phyloP scores from a whole-genome alignment of 768 basidiomycete genomes.

The Leccinum arenicola region DNA sequence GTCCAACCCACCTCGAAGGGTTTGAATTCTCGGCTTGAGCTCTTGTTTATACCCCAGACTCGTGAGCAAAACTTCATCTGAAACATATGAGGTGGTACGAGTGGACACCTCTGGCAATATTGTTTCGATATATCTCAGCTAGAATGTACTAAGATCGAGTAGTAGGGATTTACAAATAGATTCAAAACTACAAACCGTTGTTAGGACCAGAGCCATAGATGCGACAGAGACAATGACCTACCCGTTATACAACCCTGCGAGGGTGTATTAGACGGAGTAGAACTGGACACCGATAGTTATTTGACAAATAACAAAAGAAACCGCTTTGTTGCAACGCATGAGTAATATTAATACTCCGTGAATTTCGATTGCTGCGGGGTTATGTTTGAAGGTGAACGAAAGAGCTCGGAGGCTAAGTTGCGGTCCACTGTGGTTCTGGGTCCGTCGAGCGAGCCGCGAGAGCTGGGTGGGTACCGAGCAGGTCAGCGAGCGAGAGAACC shows the following conservation, averaged over 20 bases:
- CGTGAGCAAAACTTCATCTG: constrained; percentile 29
- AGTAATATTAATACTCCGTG: background rate
- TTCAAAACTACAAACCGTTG: too few species aligned
- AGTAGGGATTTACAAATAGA: too few species aligned
- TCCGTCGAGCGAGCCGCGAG: too few species aligned
- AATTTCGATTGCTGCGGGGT: background rate
- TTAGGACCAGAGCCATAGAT: too few species aligned
- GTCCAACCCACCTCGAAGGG: constrained; percentile 25
- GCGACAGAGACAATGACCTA: too few species aligned
- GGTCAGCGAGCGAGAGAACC: too few species aligned
- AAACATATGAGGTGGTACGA: background rate
- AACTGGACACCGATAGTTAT: background rate
- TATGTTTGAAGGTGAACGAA: too few species aligned
- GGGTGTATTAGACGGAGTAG: background rate
- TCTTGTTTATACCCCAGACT: constrained; percentile 34
- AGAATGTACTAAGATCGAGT: too few species aligned
- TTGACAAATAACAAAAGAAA: background rate
- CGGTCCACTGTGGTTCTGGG: too few species aligned
- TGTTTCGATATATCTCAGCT: too few species aligned
- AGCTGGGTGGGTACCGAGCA: too few species aligned
- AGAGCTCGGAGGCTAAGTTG: too few species aligned
- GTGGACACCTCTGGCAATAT: background rate
- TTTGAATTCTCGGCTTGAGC: constrained; percentile 31
- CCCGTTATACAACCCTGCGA: background rate
- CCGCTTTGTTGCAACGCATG: background rate